phyloP scores from a whole-genome alignment of 352 stramenopile genomes.

The Pythium chondricola region DNA sequence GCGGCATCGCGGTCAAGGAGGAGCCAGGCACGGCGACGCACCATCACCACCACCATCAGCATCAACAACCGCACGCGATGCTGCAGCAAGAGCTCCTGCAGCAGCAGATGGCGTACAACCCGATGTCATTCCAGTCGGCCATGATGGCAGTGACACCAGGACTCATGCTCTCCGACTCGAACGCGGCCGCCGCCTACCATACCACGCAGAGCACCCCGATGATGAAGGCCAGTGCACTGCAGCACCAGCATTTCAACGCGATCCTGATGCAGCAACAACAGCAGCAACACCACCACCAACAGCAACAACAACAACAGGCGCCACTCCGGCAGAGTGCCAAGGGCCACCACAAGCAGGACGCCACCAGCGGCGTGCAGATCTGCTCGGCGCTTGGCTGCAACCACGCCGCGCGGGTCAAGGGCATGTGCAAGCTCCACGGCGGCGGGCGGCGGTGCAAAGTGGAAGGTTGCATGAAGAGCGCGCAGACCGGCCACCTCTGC shows the following conservation, averaged over 20 bases:
- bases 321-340: constrained; percentile 16
- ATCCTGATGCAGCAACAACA: constrained; percentile 70
- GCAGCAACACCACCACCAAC: constrained; percentile 24
- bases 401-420: constrained; percentile 70
- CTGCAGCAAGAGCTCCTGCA: constrained; percentile 52
- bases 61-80: constrained; percentile 22
- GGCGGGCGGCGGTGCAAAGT: constrained; percentile 79
- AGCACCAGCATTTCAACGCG: constrained; percentile 46
- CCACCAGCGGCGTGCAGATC: constrained; percentile 42
- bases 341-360: constrained; percentile 53
- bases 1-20: constrained; percentile 20
- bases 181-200: not conserved
- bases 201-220: not conserved
- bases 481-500: constrained; percentile 78
- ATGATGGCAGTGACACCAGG: constrained; percentile 34
- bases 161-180: constrained; percentile 38
- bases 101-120: constrained; percentile 49
- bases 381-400: constrained; percentile 76
- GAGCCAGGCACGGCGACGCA: constrained; percentile 20
- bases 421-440: constrained; percentile 84
- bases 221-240: constrained; percentile 10
- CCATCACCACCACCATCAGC: constrained; percentile 14
- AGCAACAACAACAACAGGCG: constrained; percentile 47
- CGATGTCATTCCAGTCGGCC: constrained; percentile 50
- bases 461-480: constrained; percentile 85